Conservation (phyloP, 495 filamentous ascomycete genomes). For the Letharia lupina region DNA sequence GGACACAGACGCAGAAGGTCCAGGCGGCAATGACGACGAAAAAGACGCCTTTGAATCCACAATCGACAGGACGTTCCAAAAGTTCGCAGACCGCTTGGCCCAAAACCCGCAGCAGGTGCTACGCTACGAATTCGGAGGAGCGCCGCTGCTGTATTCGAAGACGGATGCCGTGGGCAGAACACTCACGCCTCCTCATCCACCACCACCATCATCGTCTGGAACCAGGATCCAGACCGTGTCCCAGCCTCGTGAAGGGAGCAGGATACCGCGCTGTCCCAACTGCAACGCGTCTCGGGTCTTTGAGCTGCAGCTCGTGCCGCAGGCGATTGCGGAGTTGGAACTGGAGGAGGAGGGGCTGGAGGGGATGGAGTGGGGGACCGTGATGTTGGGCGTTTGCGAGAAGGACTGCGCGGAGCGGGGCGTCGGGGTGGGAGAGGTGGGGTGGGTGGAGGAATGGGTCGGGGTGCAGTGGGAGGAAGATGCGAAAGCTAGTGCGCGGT, state of each 20-base stretch:
- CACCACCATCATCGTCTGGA: conserved; percentile 6
- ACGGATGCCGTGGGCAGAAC: conserved; percentile 63
- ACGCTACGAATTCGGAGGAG: conserved; percentile 79
- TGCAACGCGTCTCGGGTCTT: conserved; percentile 75
- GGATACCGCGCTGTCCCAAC: conserved; percentile 65
- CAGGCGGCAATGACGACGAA: conserved; percentile 53
- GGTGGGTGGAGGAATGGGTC: conserved; percentile 88
- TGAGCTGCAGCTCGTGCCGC: conserved; percentile 82
- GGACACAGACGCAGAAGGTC: conserved; percentile 39
- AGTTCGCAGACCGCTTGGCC: conserved; percentile 72
- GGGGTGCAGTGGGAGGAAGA: conserved; percentile 95
- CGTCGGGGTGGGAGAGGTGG: conserved; percentile 39
- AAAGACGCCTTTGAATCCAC: conserved; percentile 76
- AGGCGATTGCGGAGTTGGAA: conserved; percentile 85
- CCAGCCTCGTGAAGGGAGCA: conserved; percentile 5
- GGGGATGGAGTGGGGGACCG: conserved; percentile 97
- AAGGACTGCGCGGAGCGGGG: conserved; percentile 54
- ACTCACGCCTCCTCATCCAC: conserved; percentile 33
- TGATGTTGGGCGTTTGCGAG: conserved; percentile 81
- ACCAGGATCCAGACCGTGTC: conserved; percentile 25
- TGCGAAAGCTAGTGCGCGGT: background rate
- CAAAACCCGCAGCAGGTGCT: conserved; percentile 94
- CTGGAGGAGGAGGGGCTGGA: conserved; percentile 67
- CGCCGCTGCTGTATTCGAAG: conserved; percentile 73
- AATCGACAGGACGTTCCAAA: conserved; percentile 84